Conservation (phyloP, 2,329 filamentous ascomycete genomes). For the Trichoderma sp. region DNA sequence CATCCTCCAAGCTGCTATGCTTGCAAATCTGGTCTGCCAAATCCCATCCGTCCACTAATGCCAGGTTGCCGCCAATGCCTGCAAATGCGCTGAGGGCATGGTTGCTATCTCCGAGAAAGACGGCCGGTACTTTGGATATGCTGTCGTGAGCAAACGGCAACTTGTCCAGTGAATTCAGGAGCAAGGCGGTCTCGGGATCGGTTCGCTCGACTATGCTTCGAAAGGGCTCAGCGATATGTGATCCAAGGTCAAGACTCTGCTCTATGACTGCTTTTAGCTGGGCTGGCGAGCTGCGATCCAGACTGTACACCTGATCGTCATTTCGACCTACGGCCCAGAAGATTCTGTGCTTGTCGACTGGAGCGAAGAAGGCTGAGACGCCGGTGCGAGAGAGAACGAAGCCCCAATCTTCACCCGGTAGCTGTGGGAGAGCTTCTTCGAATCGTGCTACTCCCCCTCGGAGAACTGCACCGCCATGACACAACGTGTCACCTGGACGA, state of each 20-base stretch:
- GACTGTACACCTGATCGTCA: neutral
- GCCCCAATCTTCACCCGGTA: slow-evolving; percentile 47
- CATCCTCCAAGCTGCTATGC: slow-evolving; percentile 34
- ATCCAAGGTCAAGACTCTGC: slow-evolving; percentile 36
- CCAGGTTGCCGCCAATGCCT: slow-evolving; percentile 54
- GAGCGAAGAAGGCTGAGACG: slow-evolving; percentile 49
- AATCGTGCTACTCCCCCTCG: slow-evolving; percentile 47
- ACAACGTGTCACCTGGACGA: slow-evolving; percentile 45
- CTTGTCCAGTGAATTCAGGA: slow-evolving; percentile 47
- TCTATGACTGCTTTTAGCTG: slow-evolving; percentile 5
- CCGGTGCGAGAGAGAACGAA: slow-evolving; percentile 46
- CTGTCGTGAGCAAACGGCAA: slow-evolving; percentile 47
- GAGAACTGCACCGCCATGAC: slow-evolving; percentile 47
- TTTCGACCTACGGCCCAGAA: slow-evolving; percentile 49
- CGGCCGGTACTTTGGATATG: slow-evolving; percentile 35
- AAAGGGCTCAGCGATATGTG: slow-evolving; percentile 46
- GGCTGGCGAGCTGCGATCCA: neutral
- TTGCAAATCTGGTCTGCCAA: slow-evolving; percentile 48
- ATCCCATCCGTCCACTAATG: slow-evolving; percentile 52
- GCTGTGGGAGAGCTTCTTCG: slow-evolving; percentile 39
- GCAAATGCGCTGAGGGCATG: slow-evolving; percentile 56
- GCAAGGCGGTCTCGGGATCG: slow-evolving; percentile 41
- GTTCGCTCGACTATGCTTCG: slow-evolving; percentile 45
- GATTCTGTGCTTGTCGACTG: slow-evolving; percentile 46
- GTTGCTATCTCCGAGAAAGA: slow-evolving; percentile 56